These are phyloP conservation scores for Exsudoporus frostii DNA, from an alignment of 768 basidiomycete species.

Conservation along the genomic window DNA sequence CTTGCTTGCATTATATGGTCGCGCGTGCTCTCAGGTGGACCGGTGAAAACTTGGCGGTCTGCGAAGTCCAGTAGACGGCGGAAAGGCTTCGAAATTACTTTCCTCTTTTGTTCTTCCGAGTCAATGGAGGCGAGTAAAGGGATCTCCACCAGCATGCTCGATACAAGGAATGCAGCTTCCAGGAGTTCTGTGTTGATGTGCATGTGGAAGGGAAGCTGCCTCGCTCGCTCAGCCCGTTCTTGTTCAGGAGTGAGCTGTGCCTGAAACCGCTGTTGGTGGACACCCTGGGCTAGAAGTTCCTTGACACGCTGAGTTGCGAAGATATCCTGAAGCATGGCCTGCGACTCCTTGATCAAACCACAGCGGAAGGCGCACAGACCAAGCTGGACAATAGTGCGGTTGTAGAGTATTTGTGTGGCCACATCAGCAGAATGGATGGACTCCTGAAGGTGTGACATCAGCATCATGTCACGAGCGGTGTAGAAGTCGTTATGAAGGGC, in stretches of 20 bases:
- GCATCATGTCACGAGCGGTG: constrained; percentile 94
- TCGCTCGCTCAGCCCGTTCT: constrained; percentile 92
- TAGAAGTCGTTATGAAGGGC: constrained; percentile 96
- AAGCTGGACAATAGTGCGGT: constrained; percentile 94
- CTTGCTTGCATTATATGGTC: constrained; percentile 99
- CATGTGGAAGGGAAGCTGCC: constrained; percentile 98
- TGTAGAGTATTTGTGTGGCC: constrained; percentile 95
- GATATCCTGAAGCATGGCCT: constrained; percentile 90
- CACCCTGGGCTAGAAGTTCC: constrained; percentile 94
- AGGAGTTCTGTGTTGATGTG: constrained; percentile 98
- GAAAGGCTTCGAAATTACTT: constrained; percentile 95
- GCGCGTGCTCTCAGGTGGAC: constrained; percentile 96
- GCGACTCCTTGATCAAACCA: constrained; percentile 91
- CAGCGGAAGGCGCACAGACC: constrained; percentile 96
- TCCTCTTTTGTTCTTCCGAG: constrained; percentile 89
- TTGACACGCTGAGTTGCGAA: constrained; percentile 96
- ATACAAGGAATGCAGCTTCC: constrained; percentile 96
- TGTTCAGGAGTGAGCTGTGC: constrained; percentile 83
- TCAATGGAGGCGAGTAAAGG: constrained; percentile 93
- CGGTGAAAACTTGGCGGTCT: constrained; percentile 95
- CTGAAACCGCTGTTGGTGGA: constrained; percentile 90
- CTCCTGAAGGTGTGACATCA: constrained; percentile 99
- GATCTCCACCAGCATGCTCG: constrained; percentile 98
- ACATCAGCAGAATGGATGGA: constrained; percentile 95
- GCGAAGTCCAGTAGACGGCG: constrained; percentile 93